A percentile compares a stretch with the other conserved stretches of the same genome.
Evolutionary conservation across 2,329 filamentous ascomycete genomes (phyloP).

Genomic region (Ophiostoma sp.): DNA sequence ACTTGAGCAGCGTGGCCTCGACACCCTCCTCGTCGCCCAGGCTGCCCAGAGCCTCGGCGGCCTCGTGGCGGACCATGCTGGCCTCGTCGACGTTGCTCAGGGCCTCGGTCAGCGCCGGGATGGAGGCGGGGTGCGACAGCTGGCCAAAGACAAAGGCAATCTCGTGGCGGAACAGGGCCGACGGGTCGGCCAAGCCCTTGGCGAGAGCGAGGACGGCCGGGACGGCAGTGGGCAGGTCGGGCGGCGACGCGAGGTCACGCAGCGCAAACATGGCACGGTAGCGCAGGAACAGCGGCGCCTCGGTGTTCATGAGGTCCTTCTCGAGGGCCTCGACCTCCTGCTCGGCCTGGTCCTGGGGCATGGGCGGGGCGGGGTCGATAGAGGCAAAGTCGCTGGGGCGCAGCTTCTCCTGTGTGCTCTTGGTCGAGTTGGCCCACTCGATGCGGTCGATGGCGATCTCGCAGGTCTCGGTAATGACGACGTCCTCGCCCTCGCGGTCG

Average conservation of each 20-base stretch:
- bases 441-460: conserved; percentile 94
- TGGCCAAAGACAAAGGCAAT: conserved; percentile 98
- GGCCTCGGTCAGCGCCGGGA: conserved; percentile 75
- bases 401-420: conserved; percentile 64
- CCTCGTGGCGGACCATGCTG: conserved; percentile 97
- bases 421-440: conserved; percentile 79
- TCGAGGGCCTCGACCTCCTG: conserved; percentile 56
- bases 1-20: conserved; percentile 74
- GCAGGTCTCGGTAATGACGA: conserved; percentile 88
- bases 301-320: conserved; percentile 70
- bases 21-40: conserved; percentile 91
- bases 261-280: conserved; percentile 98
- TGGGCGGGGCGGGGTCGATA: conserved; percentile 88
- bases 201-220: conserved; percentile 84
- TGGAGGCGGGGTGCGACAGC: conserved; percentile 91
- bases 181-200: conserved; percentile 76
- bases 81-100: conserved; percentile 75
- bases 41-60: conserved; percentile 90
- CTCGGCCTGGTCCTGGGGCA: conserved; percentile 57
- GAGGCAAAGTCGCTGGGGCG: conserved; percentile 78
- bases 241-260: conserved; percentile 88
- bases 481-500: conserved; percentile 69
- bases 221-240: conserved; percentile 80
- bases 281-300: conserved; percentile 76
- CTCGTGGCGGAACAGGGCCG: conserved; percentile 93